Base-by-base conservation (phyloP, 192 early-diverging fungal genomes). In the Funneliformis geosporum region DNA sequence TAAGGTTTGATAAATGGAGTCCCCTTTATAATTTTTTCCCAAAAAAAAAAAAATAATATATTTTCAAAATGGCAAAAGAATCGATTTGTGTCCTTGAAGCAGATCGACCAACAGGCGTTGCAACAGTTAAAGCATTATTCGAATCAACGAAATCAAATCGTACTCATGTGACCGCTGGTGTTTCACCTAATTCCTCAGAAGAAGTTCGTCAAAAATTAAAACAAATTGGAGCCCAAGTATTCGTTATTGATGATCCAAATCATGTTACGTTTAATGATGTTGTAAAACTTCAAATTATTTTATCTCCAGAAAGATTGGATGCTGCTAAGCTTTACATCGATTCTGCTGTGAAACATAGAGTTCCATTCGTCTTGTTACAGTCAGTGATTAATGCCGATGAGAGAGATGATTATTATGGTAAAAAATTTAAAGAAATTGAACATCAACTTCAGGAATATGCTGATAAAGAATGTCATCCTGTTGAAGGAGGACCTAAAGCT, bases 91-190 rank as follows among this genome's bases (percentile, higher is more conserved):
- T 76, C 33, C 38, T 64, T 46, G 75, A 76, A 76, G 75, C 75
- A 16, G 75, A 76, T 16, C 75, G 75, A n/a, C 75, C 75, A 65
- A 76, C 75, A 9, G 75, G 44, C 7, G 2, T 76, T 21, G 59
- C 75, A 28, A 76, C 75, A 3, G 28, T 76, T n/a, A 42, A 21
- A 42, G 75, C 59, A 11, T 14, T 76, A 2, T 42, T 44, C 16
- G 75, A 61, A 12, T 44, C 75, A 10, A 18, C 0, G 1, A 60
- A 76, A 8, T 65, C 75, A 43, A 65, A 18, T 25, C 60, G 14
- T 65, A 42, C 65, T 2, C 18, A 42, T 23, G 9, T 76, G n/a
- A 76, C 60, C 4, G 75, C 75, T 42, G 60, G 33, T 60, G 61
- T 76, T 1, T 43, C n/a, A n/a, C 38, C 38, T 25, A 40, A 38